Conservation (phyloP, 2,329 filamentous ascomycete genomes). For the Rugonectria rugulosa region DNA sequence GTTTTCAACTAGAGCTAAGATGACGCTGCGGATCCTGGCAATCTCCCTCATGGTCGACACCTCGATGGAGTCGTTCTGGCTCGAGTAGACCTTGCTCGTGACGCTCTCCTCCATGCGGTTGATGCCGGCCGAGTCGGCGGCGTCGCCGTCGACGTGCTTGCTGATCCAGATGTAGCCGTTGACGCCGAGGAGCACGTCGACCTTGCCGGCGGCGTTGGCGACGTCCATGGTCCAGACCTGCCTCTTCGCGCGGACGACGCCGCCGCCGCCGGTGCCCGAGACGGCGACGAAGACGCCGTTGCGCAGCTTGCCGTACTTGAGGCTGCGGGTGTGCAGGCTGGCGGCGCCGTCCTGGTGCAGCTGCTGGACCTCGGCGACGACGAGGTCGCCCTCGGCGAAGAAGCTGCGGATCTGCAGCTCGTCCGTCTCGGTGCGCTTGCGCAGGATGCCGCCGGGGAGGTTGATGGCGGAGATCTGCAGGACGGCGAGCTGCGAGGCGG, state of each 20-base stretch:
- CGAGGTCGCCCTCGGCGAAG: slow-evolving; percentile 91
- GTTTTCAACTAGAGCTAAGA: slow-evolving; percentile 82
- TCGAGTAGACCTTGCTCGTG: slow-evolving; percentile 87
- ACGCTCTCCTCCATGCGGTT: slow-evolving; percentile 89
- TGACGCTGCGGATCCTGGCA: slow-evolving; percentile 79
- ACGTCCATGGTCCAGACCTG: slow-evolving; percentile 86
- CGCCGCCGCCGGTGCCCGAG: slow-evolving; percentile 81
- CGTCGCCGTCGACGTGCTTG: slow-evolving; percentile 76
- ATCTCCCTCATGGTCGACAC: slow-evolving; percentile 86
- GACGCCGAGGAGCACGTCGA: slow-evolving; percentile 90
- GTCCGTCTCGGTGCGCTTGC: slow-evolving; percentile 92
- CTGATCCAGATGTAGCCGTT: slow-evolving; percentile 98
- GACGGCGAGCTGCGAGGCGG: slow-evolving; percentile 83
- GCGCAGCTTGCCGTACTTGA: slow-evolving; percentile 94
- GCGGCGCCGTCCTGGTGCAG: slow-evolving; percentile 87
- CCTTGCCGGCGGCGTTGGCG: slow-evolving; percentile 64
- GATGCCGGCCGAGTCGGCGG: slow-evolving; percentile 63
- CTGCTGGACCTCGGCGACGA: slow-evolving; percentile 94
- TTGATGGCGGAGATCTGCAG: slow-evolving; percentile 92
- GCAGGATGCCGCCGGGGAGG: slow-evolving; percentile 88
- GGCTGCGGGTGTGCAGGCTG: slow-evolving; percentile 84
- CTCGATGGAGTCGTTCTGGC: slow-evolving; percentile 88
- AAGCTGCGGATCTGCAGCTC: slow-evolving; percentile 98
- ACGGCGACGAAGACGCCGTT: slow-evolving; percentile 92
- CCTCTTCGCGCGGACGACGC: slow-evolving; percentile 82